Evolutionary conservation across 164 flowering plant species (phyloP), one percentile per base, ranked within the genome.

Genomic region (Aristolochia contorta): DNA sequence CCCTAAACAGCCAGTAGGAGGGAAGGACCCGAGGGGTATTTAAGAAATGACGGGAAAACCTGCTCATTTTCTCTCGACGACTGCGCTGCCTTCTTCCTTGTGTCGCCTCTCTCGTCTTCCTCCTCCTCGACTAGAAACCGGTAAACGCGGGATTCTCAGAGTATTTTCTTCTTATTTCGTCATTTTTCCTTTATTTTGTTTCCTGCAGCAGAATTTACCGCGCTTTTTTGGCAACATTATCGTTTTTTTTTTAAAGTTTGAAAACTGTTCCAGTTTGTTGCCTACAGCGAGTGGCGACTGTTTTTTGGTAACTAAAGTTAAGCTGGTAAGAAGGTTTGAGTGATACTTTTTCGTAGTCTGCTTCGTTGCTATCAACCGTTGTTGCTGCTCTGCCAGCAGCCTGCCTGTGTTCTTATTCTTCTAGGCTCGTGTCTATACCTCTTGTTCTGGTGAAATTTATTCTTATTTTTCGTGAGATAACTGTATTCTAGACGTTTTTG

Each of bases 51-150:
- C 33, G 15, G 57, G 57, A 33, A 24, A 4, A 54, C 16, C 30
- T 6, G 24, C 32, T 16, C 37, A 23, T 13, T 54, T 33, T 10
- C 50, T 23, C 27, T 16, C 47, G 27, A 6, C 48, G n/a, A 43
- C 48, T 24, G 43, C 61, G 13, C 19, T 37, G 21, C 30, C 48
- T 67, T 18, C 63, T 66, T 41, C 66, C 65, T 56, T 74, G 63
- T 55, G 55, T 71, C 75, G 78, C 60, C 58, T 69, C 60, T 65
- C 77, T 58, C 71, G 21, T 23, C 41, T 62, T 37, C 65, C 8
- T 20, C 65, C 16, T 21, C 52, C 66, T 62, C 55, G 60, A 32
- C 27, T 68, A 12, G 15, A 58, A 56, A 2, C 75, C 22, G 78
- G 78, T 75, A 18, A 66, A 59, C 43, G 12, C 14, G 22, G 10